A percentile compares a stretch with the other conserved stretches of the same genome.
Evolutionary conservation across 306 rosid genomes (phyloP).

Genomic region (Gastrolobium villosum): DNA sequence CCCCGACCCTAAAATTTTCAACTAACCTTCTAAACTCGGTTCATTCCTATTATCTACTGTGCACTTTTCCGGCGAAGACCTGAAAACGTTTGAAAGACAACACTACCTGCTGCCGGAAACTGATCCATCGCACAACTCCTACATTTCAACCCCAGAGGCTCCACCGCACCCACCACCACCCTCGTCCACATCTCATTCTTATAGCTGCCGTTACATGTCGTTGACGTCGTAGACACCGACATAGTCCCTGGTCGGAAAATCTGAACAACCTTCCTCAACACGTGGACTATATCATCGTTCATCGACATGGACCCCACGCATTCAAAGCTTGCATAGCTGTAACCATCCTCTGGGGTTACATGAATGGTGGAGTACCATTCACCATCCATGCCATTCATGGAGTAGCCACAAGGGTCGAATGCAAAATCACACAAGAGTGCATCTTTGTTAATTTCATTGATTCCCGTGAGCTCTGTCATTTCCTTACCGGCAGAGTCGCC

Average conservation of each 20-base stretch:
- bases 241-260: constrained; percentile 85
- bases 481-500: constrained; percentile 74
- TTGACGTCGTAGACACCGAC: constrained; percentile 75
- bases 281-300: constrained; percentile 51
- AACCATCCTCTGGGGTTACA: constrained; percentile 91
- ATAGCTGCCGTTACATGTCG: constrained; percentile 37
- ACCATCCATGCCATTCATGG: constrained; percentile 81
- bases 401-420: constrained; percentile 88
- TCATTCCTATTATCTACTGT: constrained; percentile 27
- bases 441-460: constrained; percentile 59
- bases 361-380: constrained; percentile 88
- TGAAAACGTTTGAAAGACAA: constrained; percentile 79
- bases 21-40: constrained; percentile 55
- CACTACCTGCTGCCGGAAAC: constrained; percentile 77
- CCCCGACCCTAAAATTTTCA: constrained; percentile 37
- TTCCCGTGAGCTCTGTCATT: constrained; percentile 75
- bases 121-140: constrained; percentile 75
- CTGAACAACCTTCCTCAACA: constrained; percentile 74
- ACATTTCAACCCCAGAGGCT: constrained; percentile 74
- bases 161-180: constrained; percentile 66
- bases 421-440: constrained; percentile 81
- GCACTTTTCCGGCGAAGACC: constrained; percentile 65
- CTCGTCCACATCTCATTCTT: constrained; percentile 63
- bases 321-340: constrained; percentile 87
- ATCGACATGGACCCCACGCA: constrained; percentile 59